phyloP scores from a whole-genome alignment of 305 asterid genomes.

The Euphrasia arctica region DNA sequence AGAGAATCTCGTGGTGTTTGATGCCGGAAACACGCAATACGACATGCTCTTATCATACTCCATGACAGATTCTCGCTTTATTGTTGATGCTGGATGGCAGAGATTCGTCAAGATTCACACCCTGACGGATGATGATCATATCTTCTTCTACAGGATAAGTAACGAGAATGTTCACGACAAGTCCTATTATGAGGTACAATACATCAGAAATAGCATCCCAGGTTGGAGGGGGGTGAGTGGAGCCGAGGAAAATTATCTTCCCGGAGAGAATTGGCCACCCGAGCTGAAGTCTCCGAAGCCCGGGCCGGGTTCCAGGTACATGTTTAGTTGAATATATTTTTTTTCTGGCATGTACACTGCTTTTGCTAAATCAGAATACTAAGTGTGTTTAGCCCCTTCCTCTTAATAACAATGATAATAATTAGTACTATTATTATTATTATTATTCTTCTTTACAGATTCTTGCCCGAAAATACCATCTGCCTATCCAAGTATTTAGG shows the following conservation, averaged over 20 bases:
- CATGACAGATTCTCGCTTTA: neutral
- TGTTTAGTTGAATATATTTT: too few species aligned
- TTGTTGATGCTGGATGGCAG: neutral
- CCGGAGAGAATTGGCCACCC: too few species aligned
- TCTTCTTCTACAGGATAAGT: neutral
- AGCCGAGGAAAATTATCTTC: neutral
- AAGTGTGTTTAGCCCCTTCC: too few species aligned
- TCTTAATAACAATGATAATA: too few species aligned
- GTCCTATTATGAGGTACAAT: neutral
- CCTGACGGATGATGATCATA: neutral
- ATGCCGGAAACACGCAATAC: neutral
- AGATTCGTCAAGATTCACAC: neutral
- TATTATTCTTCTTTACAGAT: too few species aligned
- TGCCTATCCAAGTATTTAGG: too few species aligned
- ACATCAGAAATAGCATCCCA: neutral
- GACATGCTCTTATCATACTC: neutral
- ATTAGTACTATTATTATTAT: too few species aligned
- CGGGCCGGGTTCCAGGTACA: too few species aligned
- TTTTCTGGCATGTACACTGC: too few species aligned
- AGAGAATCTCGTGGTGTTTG: neutral
- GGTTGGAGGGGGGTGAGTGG: neutral
- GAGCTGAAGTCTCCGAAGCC: too few species aligned
- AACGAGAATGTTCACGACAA: neutral
- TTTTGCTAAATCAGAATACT: too few species aligned
- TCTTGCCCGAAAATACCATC: too few species aligned